These are phyloP conservation scores for Herpetospermum pedunculosum DNA, from an alignment of 306 rosid species.

Conservation along the genomic window DNA sequence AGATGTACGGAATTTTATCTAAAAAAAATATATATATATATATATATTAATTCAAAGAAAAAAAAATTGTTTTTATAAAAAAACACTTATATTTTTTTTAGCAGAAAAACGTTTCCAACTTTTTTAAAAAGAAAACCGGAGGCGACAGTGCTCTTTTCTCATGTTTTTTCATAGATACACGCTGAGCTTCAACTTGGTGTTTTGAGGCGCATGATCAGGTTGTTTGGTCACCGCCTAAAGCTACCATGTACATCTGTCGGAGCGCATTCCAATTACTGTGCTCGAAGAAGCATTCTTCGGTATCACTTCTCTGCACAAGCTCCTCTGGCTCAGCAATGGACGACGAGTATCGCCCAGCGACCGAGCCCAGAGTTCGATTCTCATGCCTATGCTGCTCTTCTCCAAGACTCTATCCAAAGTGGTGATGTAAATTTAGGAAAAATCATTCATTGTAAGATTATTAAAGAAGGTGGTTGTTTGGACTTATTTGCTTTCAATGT, in stretches of 20 bases:
- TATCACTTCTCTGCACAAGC: slow-evolving; percentile 7
- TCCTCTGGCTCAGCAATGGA: slow-evolving; percentile 2
- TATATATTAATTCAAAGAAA: no score
- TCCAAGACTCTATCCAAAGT: slow-evolving; percentile 25
- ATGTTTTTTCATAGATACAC: background rate
- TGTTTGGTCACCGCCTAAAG: slow-evolving; percentile 3
- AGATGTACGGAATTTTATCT: no score
- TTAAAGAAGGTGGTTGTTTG: slow-evolving; percentile 30
- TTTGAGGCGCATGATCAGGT: slow-evolving; percentile 18
- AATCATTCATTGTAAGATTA: slow-evolving; percentile 25
- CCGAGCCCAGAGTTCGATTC: slow-evolving; percentile 20
- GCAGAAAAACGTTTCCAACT: no score
- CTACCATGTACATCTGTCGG: background rate
- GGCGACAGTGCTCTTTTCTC: background rate
- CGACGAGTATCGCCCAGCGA: background rate
- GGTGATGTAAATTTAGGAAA: slow-evolving; percentile 11
- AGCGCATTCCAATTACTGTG: background rate
- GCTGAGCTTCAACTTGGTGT: background rate
- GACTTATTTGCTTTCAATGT: slow-evolving; percentile 33
- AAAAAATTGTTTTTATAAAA: no score
- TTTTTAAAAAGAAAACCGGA: no score
- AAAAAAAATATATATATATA: no score
- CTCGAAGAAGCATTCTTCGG: background rate
- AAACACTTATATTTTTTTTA: no score
- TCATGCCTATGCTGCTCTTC: slow-evolving; percentile 20